These are phyloP conservation scores for Begonia fuchsioides DNA, from an alignment of 306 rosid genomes.

Conservation along the genomic window DNA sequence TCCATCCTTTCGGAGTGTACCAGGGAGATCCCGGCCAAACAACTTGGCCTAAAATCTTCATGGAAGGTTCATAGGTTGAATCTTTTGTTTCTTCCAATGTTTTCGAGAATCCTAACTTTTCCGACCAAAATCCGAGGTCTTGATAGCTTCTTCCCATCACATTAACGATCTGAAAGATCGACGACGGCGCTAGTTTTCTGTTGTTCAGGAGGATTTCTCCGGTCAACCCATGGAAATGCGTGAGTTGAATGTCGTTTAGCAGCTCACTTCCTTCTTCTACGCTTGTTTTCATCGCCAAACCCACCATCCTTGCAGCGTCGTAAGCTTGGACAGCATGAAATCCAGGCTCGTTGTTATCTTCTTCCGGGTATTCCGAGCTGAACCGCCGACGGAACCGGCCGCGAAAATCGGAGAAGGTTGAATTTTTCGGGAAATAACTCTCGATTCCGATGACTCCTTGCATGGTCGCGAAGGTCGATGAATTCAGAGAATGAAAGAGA, in stretches of 20 bases:
- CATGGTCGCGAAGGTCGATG: slow-evolving; percentile 25
- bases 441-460: slow-evolving; percentile 39
- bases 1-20: slow-evolving; percentile 30
- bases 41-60: slow-evolving; percentile 20
- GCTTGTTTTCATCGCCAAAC: slow-evolving; percentile 19
- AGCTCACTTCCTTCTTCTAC: slow-evolving; percentile 7
- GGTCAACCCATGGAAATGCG: slow-evolving; percentile 15
- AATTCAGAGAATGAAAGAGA: slow-evolving; percentile 33
- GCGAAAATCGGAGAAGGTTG: slow-evolving; percentile 10
- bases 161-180: slow-evolving; percentile 26
- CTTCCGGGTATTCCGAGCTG: slow-evolving; percentile 18
- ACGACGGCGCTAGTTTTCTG: slow-evolving; percentile 10
- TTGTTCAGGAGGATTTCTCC: slow-evolving; percentile 14
- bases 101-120: slow-evolving; percentile 19
- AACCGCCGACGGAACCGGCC: slow-evolving; percentile 12
- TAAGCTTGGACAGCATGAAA: slow-evolving; percentile 29
- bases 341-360: slow-evolving; percentile 28
- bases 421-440: slow-evolving; percentile 17
- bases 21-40: slow-evolving; percentile 34
- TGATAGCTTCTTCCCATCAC: slow-evolving; percentile 25
- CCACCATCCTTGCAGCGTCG: slow-evolving; percentile 27
- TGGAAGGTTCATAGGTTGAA: slow-evolving; percentile 7
- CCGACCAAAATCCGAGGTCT: slow-evolving; percentile 40
- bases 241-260: slow-evolving; percentile 15
- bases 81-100: background rate